Percentiles rank a stretch among this genome's conserved stretches.
phyloP scores from a whole-genome alignment of 345 rosid species.

The Linum tenue region DNA sequence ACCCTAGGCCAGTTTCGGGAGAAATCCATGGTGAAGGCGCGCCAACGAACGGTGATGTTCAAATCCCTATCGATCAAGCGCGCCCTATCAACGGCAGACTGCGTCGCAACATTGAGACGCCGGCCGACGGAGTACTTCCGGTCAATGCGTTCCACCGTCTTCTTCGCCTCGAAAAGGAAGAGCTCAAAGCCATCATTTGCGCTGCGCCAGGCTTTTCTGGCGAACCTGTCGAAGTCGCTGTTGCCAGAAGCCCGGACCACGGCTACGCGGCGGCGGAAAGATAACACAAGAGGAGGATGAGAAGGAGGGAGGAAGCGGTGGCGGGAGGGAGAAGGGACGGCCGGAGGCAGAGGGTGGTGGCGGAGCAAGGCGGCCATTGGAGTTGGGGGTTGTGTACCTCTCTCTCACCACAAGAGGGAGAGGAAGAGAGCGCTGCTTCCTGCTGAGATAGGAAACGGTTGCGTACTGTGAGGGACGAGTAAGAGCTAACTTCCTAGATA shows the following conservation, averaged over 20 bases:
- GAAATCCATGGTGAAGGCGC: conserved; percentile 55
- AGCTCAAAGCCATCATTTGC: conserved; percentile 85
- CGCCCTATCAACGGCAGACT: conserved; percentile 52
- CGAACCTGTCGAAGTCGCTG: conserved; percentile 34
- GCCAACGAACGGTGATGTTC: conserved; percentile 56
- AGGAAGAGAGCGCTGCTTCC: too few species aligned
- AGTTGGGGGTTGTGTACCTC: too few species aligned
- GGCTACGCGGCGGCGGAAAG: background rate
- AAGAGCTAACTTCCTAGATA: too few species aligned
- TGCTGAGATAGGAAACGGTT: too few species aligned
- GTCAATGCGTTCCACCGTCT: conserved; percentile 71
- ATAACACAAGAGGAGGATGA: background rate
- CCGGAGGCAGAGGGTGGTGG: background rate
- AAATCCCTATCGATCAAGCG: conserved; percentile 72
- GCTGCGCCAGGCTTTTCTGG: conserved; percentile 66
- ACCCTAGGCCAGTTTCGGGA: conserved; percentile 81
- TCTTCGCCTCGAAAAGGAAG: conserved; percentile 70
- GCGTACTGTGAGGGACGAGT: too few species aligned
- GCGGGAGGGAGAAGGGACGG: background rate
- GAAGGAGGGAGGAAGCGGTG: conserved; percentile 11
- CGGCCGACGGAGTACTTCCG: conserved; percentile 71
- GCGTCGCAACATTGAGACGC: conserved; percentile 44
- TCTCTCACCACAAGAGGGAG: too few species aligned
- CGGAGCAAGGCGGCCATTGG: background rate
- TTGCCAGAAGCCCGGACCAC: conserved; percentile 41